Base-by-base conservation (phyloP, 2,329 filamentous ascomycete genomes). In the Arachnomyces sp. region DNA sequence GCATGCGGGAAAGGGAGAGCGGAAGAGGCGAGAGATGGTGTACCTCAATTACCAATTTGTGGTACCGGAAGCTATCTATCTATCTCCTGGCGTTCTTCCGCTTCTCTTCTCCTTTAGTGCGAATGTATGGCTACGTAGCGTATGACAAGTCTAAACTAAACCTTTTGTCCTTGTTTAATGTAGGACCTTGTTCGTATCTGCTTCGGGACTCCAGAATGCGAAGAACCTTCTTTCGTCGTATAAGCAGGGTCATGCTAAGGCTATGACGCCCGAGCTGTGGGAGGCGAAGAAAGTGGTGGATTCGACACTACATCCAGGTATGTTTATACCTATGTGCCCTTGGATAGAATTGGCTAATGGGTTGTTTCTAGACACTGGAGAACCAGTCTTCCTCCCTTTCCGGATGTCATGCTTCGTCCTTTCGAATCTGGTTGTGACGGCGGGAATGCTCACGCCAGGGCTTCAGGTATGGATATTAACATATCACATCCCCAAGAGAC, bases 391-490 rank as follows among this genome's bases (percentile, higher is more conserved):
- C 54, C 75, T 98, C 13, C 92, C 92, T 14, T 96, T 96, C 62
- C 86, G 92, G 61, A 98, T 98, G 92, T 96, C 90, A 38, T 85
- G 78, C 67, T 98, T 92, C 61, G 88, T 94, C 40, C 67, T 96
- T 40, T 89, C 89, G 49, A 98, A 98, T 66, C 68, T 98, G 61
- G 73, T 96, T 43, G 90, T 96, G 45, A 98, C 92, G 34, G 90
- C 82, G 5, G 92, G 92, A 55, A 98, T 98, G 92, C 82, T 98
- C 41, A 92, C 90, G 39, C 92, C 92, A 3, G 85, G 85, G 7
- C 76, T 96, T 16, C 71, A 77, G 54, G 82, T 86, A 72, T 46
- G 72, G 40, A n/a, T 31, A 12, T 35, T 16, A 7, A 9, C 14
- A 39, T 11, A 40, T 37, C 30, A 38, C 3, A 7, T 34, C 28